Percentiles rank a stretch among this genome's conserved stretches.
These are phyloP conservation scores for Arthrobotrys sinensis DNA, from an alignment of 2,329 filamentous ascomycete genomes.

Conservation along the genomic window DNA sequence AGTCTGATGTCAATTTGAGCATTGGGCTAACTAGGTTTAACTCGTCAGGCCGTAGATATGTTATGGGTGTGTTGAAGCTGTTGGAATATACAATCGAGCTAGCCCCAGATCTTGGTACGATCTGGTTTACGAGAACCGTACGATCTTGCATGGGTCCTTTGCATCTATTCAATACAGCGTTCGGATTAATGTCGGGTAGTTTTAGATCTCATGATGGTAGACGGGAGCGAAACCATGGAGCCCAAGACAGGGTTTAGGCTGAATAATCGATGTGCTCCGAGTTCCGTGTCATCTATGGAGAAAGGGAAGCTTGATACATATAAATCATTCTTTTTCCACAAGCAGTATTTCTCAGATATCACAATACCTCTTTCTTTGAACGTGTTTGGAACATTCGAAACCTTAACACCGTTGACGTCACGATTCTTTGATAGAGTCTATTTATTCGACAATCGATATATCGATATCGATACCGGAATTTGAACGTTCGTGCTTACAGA, in stretches of 20 bases:
- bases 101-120: conserved; percentile 21
- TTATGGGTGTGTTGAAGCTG: conserved; percentile 9
- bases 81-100: conserved; percentile 9
- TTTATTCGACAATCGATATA: not conserved
- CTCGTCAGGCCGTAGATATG: not conserved
- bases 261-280: conserved; percentile 28
- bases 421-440: conserved; percentile 1
- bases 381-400: too few relatives aligned
- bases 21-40: not conserved
- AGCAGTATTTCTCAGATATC: not conserved
- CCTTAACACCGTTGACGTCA: conserved; percentile 15
- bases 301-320: not conserved
- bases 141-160: conserved; percentile 5
- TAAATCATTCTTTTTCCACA: conserved; percentile 1
- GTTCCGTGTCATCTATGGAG: not conserved
- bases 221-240: not conserved
- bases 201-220: conserved; percentile 33
- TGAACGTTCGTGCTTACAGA: not conserved
- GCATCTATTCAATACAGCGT: conserved; percentile 23
- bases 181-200: conserved; percentile 50
- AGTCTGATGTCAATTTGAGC: not conserved
- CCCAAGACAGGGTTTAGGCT: conserved; percentile 44
- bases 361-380: not conserved
- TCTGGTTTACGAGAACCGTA: not conserved
- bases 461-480: not conserved